Evolutionary conservation across 371 early-diverging fungal genomes (phyloP).

Genomic region (Mucor indicus): DNA sequence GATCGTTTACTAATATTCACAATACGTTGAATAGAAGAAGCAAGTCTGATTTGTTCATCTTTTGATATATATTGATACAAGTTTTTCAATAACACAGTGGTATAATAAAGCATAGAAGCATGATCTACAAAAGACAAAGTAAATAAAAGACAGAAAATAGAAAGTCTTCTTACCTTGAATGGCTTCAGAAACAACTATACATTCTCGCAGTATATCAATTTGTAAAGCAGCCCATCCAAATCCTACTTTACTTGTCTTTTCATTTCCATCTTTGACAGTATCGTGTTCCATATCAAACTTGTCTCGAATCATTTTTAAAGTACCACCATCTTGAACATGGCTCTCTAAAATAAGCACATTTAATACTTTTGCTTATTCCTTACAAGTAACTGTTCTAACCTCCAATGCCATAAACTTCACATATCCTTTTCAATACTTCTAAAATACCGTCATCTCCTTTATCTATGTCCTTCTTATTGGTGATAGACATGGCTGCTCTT

Average conservation of each 20-base stretch:
- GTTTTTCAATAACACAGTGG: slow-evolving; percentile 66
- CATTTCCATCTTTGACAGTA: background rate
- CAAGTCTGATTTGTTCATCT: slow-evolving; percentile 69
- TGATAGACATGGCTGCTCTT: slow-evolving; percentile 23
- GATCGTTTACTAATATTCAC: slow-evolving; percentile 41
- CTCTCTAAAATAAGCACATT: slow-evolving; percentile 10
- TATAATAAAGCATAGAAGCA: slow-evolving; percentile 61
- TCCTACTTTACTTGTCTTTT: background rate
- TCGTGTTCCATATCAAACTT: background rate
- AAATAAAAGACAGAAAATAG: no score
- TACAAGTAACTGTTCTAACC: no score
- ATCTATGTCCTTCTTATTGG: slow-evolving; percentile 12
- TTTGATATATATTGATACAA: slow-evolving; percentile 63
- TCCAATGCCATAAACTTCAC: slow-evolving; percentile 70
- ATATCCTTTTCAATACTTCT: slow-evolving; percentile 62
- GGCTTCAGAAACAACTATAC: slow-evolving; percentile 70
- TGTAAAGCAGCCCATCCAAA: slow-evolving; percentile 83
- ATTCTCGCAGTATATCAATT: slow-evolving; percentile 73
- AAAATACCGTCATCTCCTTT: slow-evolving; percentile 58
- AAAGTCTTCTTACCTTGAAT: slow-evolving; percentile 53
- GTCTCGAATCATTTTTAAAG: slow-evolving; percentile 14
- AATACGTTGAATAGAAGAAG: slow-evolving; percentile 60
- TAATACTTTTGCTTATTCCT: no score
- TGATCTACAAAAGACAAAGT: slow-evolving; percentile 44
- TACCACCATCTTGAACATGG: slow-evolving; percentile 24